A percentile compares a stretch with the other conserved stretches of the same genome.
Conservation (phyloP, 169 alveolate genomes). For the Babesia microti region DNA sequence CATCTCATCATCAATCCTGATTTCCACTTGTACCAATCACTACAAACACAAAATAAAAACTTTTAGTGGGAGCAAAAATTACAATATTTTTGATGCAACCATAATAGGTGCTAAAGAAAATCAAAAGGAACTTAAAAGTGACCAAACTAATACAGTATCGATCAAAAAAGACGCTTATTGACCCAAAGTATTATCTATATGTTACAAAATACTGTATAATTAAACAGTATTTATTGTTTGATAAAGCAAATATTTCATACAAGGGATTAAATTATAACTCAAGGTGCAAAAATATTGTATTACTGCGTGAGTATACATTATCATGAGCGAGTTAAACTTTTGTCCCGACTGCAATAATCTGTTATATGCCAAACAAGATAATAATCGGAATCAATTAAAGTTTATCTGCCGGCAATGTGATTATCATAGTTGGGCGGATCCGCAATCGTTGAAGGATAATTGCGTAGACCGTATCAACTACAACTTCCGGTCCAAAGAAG, state of each 20-base stretch:
- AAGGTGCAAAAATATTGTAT: not conserved
- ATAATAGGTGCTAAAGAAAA: no score
- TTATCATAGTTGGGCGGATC: slow-evolving; percentile 45
- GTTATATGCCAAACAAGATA: slow-evolving; percentile 55
- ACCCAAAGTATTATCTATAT: no score
- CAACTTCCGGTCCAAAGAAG: slow-evolving; percentile 62
- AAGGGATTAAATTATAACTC: not conserved
- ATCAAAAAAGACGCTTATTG: no score
- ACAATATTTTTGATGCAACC: no score
- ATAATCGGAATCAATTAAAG: slow-evolving; percentile 37
- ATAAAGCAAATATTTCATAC: not conserved
- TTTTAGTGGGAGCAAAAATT: no score
- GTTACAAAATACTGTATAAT: not conserved
- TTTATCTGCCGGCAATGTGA: slow-evolving; percentile 62
- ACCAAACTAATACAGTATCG: no score
- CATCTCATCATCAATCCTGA: no score
- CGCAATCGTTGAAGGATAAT: slow-evolving; percentile 45
- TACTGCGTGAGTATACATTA: not conserved
- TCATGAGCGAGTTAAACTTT: slow-evolving; percentile 45
- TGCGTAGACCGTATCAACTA: slow-evolving; percentile 50
- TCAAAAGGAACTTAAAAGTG: no score
- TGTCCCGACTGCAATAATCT: slow-evolving; percentile 56
- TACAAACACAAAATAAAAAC: no score
- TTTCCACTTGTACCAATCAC: no score
- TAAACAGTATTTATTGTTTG: not conserved